Base-by-base conservation (phyloP, 768 basidiomycete species). In the Pisolithus marmoratus region DNA sequence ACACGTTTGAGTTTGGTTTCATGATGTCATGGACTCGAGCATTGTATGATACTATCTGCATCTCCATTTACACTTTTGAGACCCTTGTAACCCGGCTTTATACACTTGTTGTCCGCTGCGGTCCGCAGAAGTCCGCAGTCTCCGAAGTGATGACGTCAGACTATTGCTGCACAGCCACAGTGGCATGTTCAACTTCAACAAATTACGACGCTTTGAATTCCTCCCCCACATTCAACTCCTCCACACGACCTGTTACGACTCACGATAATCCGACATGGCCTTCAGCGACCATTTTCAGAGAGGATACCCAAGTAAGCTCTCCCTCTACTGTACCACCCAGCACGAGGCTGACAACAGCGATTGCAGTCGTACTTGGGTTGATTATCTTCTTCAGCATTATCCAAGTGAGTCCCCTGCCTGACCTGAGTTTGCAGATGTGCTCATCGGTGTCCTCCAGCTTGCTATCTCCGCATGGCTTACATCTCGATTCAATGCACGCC, bases 401-500 rank as follows among this genome's bases (percentile, higher is more conserved):
- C 56, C 81, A 87, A 73, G 87, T 84, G 49, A 17, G 71, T 58
- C 15, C 3, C 37, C 8, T 9, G 9, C 31, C 47, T 20, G 38
- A 20, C 29, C 44, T 46, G 17, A 15, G 41, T 31, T 5, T 5
- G 20, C 6, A 45, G 9, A 23, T 37, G 36, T 11, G 48, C 47
- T 15, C 3, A 49, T 49, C 12, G 12, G 2, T 0, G 31, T 15
- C 38, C 14, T 19, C 23, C 54, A 89, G 86, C 74, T 89, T 58
- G 71, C 81, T 23, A 80, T 89, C 55, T 75, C 90, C 4, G 83
- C 87, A 5, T 92, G 85, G 81, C 74, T 93, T 41, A 76, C 78
- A 8, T 70, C 82, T 14, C 74, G 70, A 41, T 91, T 80, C 72
- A 81, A 84, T 64, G 51, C 66, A 26, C 71, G 76, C 55, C 73